These are phyloP conservation scores for Sporisorium scitamineum DNA, from an alignment of 1,284 basidiomycete species.

Conservation along the genomic window DNA sequence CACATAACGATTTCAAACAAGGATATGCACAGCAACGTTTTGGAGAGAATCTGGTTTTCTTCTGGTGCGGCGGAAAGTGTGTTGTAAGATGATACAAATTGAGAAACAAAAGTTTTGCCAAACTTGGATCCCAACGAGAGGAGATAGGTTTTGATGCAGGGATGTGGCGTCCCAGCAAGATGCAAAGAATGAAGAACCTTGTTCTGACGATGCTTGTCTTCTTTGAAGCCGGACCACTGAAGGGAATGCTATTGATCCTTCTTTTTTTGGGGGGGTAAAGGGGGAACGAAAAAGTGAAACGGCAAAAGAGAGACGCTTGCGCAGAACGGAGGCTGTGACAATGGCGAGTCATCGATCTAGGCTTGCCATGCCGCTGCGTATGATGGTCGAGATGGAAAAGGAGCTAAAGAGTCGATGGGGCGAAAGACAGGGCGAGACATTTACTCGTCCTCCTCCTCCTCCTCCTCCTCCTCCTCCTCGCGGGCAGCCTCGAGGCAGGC, in stretches of 20 bases:
- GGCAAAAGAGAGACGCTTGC: background rate
- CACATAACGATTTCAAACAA: background rate
- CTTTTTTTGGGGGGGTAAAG: slow-evolving; percentile 9
- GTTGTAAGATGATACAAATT: slow-evolving; percentile 43
- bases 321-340: background rate
- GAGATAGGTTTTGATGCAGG: slow-evolving; percentile 10
- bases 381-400: background rate
- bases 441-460: slow-evolving; percentile 64
- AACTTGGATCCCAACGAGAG: slow-evolving; percentile 5
- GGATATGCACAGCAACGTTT: background rate
- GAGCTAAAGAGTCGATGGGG: no score
- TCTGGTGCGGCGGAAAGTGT: slow-evolving; percentile 15
- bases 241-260: slow-evolving; percentile 1
- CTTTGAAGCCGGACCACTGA: slow-evolving; percentile 2
- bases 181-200: background rate
- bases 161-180: background rate
- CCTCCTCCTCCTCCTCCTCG: slow-evolving; percentile 77
- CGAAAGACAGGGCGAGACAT: no score
- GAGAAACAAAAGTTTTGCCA: slow-evolving; percentile 2
- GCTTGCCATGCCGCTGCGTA: background rate
- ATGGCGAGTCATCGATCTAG: background rate
- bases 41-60: slow-evolving; percentile 23
- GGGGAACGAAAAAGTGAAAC: background rate
- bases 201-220: background rate
- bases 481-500: slow-evolving; percentile 89